Percentiles rank a stretch among this genome's conserved stretches.
These are phyloP conservation scores for Neoscytalidium dimidiatum DNA, from an alignment of 2,329 filamentous ascomycete species.

Conservation along the genomic window DNA sequence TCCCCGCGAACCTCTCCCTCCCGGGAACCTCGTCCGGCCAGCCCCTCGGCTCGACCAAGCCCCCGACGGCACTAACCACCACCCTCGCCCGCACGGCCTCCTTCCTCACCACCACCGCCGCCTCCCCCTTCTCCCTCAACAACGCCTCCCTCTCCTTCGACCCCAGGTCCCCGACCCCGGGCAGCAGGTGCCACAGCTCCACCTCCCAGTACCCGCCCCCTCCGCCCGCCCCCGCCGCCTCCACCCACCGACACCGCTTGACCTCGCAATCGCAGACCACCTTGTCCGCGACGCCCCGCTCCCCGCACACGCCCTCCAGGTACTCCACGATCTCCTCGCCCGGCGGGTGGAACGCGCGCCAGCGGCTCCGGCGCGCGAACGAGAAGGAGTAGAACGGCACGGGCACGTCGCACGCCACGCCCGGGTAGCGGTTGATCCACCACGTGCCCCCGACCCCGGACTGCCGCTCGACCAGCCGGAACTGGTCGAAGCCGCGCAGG, in stretches of 20 bases:
- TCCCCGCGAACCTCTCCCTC: conserved; percentile 55
- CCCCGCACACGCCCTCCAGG: conserved; percentile 54
- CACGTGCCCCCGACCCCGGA: conserved; percentile 64
- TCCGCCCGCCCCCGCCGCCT: conserved; percentile 56
- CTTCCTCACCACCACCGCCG: conserved; percentile 51
- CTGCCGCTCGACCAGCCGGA: conserved; percentile 62
- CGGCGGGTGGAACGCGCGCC: conserved; percentile 52
- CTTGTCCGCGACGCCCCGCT: conserved; percentile 57
- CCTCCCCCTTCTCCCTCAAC: conserved; percentile 45
- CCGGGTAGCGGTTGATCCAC: conserved; percentile 63
- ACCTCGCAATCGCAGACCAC: conserved; percentile 61
- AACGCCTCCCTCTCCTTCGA: conserved; percentile 48
- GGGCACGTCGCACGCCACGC: conserved; percentile 59
- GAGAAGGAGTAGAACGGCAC: conserved; percentile 59
- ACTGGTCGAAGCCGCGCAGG: conserved; percentile 59
- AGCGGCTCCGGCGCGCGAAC: conserved; percentile 55
- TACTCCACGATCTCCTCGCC: conserved; percentile 56
- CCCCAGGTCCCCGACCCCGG: conserved; percentile 57
- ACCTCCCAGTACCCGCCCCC: conserved; percentile 59
- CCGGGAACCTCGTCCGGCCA: conserved; percentile 55
- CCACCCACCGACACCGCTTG: conserved; percentile 38
- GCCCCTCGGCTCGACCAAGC: conserved; percentile 55
- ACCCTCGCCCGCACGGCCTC: conserved; percentile 57
- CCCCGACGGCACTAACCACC: conserved; percentile 58
- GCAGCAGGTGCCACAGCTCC: conserved; percentile 50